phyloP scores from a whole-genome alignment of 345 rosid genomes.

The Sisymbrium irio region DNA sequence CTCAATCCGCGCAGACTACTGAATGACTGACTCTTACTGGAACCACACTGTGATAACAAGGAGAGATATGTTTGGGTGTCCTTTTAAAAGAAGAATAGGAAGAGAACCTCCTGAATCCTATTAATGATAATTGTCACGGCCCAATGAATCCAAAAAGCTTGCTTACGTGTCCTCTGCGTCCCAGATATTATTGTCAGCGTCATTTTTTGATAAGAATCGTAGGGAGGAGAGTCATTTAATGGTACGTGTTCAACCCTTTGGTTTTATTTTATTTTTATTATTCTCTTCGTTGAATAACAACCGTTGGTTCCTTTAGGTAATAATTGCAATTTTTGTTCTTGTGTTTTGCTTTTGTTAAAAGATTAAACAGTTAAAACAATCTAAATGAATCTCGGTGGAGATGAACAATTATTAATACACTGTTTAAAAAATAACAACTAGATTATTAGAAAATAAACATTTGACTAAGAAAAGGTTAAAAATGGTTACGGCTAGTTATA shows the following conservation, averaged over 20 bases:
- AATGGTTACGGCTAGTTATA: no score
- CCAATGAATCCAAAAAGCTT: background rate
- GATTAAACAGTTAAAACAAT: background rate
- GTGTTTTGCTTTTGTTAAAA: background rate
- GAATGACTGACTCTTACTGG: background rate
- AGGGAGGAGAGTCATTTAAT: background rate
- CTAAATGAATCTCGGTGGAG: no score
- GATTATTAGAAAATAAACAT: no score
- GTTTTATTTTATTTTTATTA: no score
- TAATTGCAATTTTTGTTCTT: background rate
- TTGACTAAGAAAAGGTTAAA: no score
- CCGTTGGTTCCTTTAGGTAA: conserved; percentile 15
- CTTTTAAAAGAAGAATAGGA: background rate
- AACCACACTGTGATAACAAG: background rate
- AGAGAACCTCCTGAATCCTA: conserved; percentile 9
- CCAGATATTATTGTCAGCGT: conserved; percentile 10
- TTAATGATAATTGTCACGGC: background rate
- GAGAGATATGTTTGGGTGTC: no score
- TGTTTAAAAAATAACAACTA: no score
- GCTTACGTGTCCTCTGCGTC: conserved; percentile 16
- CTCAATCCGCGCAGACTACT: background rate
- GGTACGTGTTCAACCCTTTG: no score
- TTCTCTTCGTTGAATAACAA: background rate
- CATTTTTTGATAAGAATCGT: background rate
- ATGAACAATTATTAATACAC: no score